Evolutionary conservation across 2,329 filamentous ascomycete genomes (phyloP), one percentile per base, ranked within the genome.

Genomic region (Sporothrix mexicana): DNA sequence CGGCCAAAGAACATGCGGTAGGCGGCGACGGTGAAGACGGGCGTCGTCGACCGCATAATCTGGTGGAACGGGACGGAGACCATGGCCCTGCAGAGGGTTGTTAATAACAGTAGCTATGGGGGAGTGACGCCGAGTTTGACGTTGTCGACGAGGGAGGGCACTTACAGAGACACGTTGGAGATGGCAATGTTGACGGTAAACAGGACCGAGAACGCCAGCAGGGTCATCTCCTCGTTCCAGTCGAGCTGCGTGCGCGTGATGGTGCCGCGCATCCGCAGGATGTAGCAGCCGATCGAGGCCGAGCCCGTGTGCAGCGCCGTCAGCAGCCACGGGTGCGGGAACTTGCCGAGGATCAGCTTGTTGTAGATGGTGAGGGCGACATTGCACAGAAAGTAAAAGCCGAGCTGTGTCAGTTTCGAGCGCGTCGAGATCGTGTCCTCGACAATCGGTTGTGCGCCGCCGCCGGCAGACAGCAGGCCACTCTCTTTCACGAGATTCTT

Each of bases 11-110:
- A 83, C 69, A 87, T 77, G 69, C 86, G 85, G 81, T 88, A 90
- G 77, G 90, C 88, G 75, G 88, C 79, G 73, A 90, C 86, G 71
- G 88, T 89, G 79, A 90, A 87, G 77, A 90, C 84, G 43, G 88
- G 88, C 72, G 84, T 87, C 15, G 88, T 87, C 72, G 88, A 88
- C 75, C 88, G 85, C 78, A 90, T 85, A 72, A 89, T 87, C 78
- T 90, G 88, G 79, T 90, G 89, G 80, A 90, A 90, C 2, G 88
- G 86, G 13, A 91, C 86, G 0, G 88, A 90, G 20, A 77, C 77
- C 74, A 77, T 75, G 23, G 74, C 75, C 6, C 62, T 70, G 59
- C 9, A 3, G 30, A 6, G 30, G 30, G 67, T 17, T 10, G 49
- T 47, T 20, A 47, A 49, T 10, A 20, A n/a, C 51, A 15, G 2